These are phyloP conservation scores for Geoglossum glabrum DNA, from an alignment of 495 filamentous ascomycete species.

Conservation along the genomic window DNA sequence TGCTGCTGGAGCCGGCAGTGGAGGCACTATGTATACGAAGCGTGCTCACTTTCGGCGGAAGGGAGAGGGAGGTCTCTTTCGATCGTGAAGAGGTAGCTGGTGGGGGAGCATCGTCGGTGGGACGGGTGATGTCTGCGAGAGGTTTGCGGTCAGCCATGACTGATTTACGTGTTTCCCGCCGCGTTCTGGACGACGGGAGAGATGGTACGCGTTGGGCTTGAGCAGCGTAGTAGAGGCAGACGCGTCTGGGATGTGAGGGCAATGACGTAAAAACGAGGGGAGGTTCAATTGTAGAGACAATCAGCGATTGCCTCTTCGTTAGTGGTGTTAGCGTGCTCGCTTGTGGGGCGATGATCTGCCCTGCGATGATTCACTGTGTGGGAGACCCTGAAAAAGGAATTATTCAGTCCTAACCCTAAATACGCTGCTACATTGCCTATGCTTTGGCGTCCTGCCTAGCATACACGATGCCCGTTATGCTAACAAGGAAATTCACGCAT, in stretches of 20 bases:
- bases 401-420: background rate
- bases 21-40: background rate
- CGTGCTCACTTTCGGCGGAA: background rate
- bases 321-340: background rate
- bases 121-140: background rate
- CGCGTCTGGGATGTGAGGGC: background rate
- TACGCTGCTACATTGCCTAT: background rate
- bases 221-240: background rate
- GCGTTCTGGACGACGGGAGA: background rate
- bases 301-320: background rate
- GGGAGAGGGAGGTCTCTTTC: background rate
- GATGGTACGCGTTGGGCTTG: background rate
- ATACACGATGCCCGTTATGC: background rate
- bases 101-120: background rate
- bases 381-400: background rate
- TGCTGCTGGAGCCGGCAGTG: conserved; percentile 12
- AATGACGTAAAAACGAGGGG: background rate
- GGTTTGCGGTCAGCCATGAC: background rate
- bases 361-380: background rate
- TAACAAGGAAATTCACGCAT: background rate
- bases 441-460: background rate
- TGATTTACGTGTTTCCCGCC: background rate
- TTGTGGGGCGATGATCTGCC: background rate
- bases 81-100: background rate
- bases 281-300: background rate